Evolutionary conservation across 176 grass and related monocot genomes (phyloP).

Genomic region (Aegilops longissima): DNA sequence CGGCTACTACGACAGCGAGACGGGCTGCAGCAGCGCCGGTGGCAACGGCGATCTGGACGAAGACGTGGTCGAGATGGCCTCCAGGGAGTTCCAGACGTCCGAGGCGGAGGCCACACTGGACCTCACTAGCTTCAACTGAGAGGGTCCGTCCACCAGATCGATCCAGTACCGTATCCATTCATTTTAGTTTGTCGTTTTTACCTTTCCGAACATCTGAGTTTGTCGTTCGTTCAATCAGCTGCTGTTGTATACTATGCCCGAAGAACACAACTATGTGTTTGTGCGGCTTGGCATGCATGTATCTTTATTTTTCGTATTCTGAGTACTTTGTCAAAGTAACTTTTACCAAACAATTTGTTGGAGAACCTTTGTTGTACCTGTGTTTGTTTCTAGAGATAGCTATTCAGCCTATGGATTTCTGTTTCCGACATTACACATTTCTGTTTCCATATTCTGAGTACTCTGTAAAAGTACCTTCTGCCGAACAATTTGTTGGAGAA

Average conservation of each 20-base stretch:
- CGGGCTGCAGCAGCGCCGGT: not conserved
- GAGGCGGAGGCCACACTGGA: not conserved
- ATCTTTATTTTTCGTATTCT: not conserved
- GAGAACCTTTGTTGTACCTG: not conserved
- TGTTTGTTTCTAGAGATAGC: not conserved
- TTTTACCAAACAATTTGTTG: not conserved
- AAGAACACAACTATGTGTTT: not conserved
- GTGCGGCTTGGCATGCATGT: slow-evolving; percentile 14
- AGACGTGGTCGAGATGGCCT: slow-evolving; percentile 6
- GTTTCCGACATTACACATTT: not conserved
- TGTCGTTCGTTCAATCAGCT: not conserved
- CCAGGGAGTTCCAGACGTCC: slow-evolving; percentile 22
- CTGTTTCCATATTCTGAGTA: not conserved
- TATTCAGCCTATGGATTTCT: no score
- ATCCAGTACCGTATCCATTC: no score
- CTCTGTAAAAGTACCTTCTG: no score
- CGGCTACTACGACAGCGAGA: not conserved
- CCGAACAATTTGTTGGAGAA: no score
- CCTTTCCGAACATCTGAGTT: no score
- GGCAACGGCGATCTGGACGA: not conserved
- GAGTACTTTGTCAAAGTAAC: slow-evolving; percentile 19
- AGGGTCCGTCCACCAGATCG: not conserved
- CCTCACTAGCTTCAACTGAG: slow-evolving; percentile 1
- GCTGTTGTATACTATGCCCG: slow-evolving; percentile 2
- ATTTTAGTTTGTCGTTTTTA: not conserved